Conservation (phyloP, 2,329 filamentous ascomycete species). For the Stemphylium vesicarium region DNA sequence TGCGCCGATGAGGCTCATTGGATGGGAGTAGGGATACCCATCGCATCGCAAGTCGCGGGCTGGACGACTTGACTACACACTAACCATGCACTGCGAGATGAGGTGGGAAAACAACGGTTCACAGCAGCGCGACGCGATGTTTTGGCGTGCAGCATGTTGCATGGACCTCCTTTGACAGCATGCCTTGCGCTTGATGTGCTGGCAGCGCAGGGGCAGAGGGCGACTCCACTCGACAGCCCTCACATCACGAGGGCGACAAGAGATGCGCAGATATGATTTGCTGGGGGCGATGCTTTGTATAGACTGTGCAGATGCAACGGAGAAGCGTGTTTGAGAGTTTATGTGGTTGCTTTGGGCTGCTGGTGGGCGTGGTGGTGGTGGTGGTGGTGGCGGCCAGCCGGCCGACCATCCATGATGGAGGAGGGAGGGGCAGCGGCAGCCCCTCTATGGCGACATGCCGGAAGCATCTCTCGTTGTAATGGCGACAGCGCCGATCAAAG, state of each 20-base stretch:
- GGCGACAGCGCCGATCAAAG: slow-evolving; percentile 13
- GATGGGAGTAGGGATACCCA: slow-evolving; percentile 9
- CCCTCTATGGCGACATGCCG: slow-evolving; percentile 4
- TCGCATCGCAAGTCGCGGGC: background rate
- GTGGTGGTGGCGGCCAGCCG: background rate
- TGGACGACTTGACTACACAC: slow-evolving; percentile 20
- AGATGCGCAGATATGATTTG: slow-evolving; percentile 25
- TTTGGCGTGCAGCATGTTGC: slow-evolving; percentile 34
- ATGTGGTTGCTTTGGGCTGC: background rate
- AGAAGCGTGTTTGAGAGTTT: slow-evolving; percentile 14
- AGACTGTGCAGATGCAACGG: background rate
- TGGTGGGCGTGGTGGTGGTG: slow-evolving; percentile 7
- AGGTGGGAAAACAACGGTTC: slow-evolving; percentile 39
- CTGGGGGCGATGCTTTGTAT: slow-evolving; percentile 11
- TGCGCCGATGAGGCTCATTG: slow-evolving; percentile 29
- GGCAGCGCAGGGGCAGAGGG: slow-evolving; percentile 13
- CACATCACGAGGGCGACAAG: slow-evolving; percentile 29
- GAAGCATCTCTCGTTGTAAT: background rate
- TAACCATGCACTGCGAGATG: slow-evolving; percentile 36
- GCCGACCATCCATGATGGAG: background rate
- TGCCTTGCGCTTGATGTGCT: slow-evolving; percentile 29
- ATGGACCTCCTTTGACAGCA: slow-evolving; percentile 35
- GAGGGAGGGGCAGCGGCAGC: background rate
- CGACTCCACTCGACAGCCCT: slow-evolving; percentile 27
- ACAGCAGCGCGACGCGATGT: slow-evolving; percentile 33